phyloP scores from a whole-genome alignment of 1,139 yeast genomes.

The Saccharomycopsis crataegensis region DNA sequence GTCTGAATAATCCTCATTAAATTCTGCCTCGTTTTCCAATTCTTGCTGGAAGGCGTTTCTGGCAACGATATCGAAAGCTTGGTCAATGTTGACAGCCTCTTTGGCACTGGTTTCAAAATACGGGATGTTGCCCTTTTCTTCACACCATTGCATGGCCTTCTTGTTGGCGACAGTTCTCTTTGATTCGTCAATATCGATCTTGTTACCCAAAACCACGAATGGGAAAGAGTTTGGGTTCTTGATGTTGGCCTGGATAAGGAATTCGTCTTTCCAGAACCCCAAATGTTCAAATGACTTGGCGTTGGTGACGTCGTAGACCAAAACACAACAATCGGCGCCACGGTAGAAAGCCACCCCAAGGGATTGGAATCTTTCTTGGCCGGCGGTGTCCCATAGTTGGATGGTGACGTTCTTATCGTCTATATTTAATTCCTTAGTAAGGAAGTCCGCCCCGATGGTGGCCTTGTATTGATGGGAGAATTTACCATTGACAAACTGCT shows the following conservation, averaged over 20 bases:
- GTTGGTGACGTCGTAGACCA: conserved; percentile 91
- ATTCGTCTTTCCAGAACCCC: conserved; percentile 93
- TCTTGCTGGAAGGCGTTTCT: conserved; percentile 90
- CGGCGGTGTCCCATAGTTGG: conserved; percentile 99
- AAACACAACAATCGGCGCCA: conserved; percentile 97
- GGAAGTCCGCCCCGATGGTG: conserved; percentile 95
- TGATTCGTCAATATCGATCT: conserved; percentile 88
- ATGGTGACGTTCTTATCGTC: conserved; percentile 76
- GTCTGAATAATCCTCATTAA: conserved; percentile 89
- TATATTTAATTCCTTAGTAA: conserved; percentile 80
- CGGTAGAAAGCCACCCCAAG: conserved; percentile 96
- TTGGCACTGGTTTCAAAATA: conserved; percentile 93
- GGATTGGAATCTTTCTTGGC: conserved; percentile 95
- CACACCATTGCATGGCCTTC: conserved; percentile 81
- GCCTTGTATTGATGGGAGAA: conserved; percentile 96
- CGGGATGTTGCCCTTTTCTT: conserved; percentile 82
- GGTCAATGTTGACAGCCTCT: conserved; percentile 88
- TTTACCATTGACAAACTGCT: conserved; percentile 91
- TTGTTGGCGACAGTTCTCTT: conserved; percentile 78
- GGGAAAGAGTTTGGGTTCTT: conserved; percentile 93
- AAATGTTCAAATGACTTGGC: conserved; percentile 86
- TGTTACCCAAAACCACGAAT: conserved; percentile 89
- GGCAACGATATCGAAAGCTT: conserved; percentile 94
- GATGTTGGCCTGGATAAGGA: conserved; percentile 86
- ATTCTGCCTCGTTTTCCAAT: conserved; percentile 79